These are phyloP conservation scores for Xenoacremonium recifei DNA, from an alignment of 2,329 filamentous ascomycete species.

Conservation along the genomic window DNA sequence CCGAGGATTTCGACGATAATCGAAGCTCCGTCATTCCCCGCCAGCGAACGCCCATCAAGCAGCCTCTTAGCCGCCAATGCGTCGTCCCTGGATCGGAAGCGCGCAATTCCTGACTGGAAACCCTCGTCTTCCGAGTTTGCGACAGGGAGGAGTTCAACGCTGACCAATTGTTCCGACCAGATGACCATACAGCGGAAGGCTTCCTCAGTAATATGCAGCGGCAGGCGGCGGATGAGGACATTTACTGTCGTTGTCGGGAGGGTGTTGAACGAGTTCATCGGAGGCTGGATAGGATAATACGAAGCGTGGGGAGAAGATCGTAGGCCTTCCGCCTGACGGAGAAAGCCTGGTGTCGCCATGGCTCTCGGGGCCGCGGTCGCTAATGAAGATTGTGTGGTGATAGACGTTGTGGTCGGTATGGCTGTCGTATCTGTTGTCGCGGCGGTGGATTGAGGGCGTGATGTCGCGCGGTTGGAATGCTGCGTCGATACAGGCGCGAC, in stretches of 20 bases:
- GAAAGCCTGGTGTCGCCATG: slow-evolving; percentile 47
- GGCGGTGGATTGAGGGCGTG: slow-evolving; percentile 26
- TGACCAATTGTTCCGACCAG: slow-evolving; percentile 55
- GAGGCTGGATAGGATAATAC: not conserved
- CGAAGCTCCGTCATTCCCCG: slow-evolving; percentile 44
- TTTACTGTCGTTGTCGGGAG: slow-evolving; percentile 35
- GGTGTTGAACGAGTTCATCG: slow-evolving; percentile 25
- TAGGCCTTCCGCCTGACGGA: slow-evolving; percentile 39
- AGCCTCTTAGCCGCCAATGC: slow-evolving; percentile 57
- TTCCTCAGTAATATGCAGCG: slow-evolving; percentile 52
- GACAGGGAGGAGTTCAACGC: slow-evolving; percentile 49
- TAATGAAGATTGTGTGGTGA: no score
- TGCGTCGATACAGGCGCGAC: slow-evolving; percentile 23
- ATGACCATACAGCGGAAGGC: slow-evolving; percentile 56
- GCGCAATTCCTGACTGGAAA: slow-evolving; percentile 51
- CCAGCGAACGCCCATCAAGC: slow-evolving; percentile 55
- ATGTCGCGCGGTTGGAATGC: slow-evolving; percentile 30
- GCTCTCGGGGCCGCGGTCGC: slow-evolving; percentile 14
- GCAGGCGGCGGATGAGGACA: slow-evolving; percentile 54
- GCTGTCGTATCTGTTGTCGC: slow-evolving; percentile 18
- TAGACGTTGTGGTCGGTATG: slow-evolving; percentile 4
- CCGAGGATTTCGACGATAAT: slow-evolving; percentile 59
- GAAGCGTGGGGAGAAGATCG: slow-evolving; percentile 20
- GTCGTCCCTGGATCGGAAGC: slow-evolving; percentile 51
- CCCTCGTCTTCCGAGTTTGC: slow-evolving; percentile 50